A percentile compares a stretch with the other conserved stretches of the same genome.
phyloP scores from a whole-genome alignment of 164 flowering plant genomes.

The Akebia trifoliata region DNA sequence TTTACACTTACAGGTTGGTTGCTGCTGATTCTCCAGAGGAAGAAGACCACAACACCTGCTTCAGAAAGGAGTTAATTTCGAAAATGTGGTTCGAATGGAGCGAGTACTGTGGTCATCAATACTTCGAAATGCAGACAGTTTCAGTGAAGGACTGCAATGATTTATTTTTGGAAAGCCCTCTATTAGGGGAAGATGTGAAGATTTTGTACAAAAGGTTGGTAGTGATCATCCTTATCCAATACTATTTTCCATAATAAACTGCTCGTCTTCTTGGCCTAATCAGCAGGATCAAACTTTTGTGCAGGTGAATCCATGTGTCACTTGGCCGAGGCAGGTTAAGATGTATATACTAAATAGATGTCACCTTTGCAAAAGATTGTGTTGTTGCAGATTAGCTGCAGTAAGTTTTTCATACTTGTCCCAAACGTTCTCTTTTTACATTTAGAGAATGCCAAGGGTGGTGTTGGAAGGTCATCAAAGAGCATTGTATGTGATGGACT shows the following conservation, averaged over 20 bases:
- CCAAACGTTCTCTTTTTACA: too few relatives aligned
- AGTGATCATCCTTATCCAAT: too few relatives aligned
- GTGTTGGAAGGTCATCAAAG: too few relatives aligned
- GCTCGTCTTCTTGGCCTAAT: neutral
- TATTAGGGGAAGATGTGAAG: conserved; percentile 47
- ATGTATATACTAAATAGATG: too few relatives aligned
- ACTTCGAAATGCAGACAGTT: conserved; percentile 46
- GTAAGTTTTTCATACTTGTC: too few relatives aligned
- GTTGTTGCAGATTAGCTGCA: too few relatives aligned
- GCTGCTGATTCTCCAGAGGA: conserved; percentile 79
- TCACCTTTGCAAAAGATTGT: neutral
- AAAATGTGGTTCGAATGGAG: conserved; percentile 96
- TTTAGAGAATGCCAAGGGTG: too few relatives aligned
- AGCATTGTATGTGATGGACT: too few relatives aligned
- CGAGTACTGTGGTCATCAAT: conserved; percentile 32
- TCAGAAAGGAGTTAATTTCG: conserved; percentile 64
- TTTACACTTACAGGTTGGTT: conserved; percentile 59
- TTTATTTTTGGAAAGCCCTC: conserved; percentile 47
- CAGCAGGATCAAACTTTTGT: neutral
- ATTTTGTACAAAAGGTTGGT: conserved; percentile 60
- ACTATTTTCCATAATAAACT: neutral
- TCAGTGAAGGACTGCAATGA: conserved; percentile 51
- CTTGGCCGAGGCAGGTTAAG: too few relatives aligned
- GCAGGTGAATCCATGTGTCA: conserved; percentile 21
- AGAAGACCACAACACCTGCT: conserved; percentile 60